Evolutionary conservation across 257 asterid species (phyloP).

Genomic region (Echium plantagineum): DNA sequence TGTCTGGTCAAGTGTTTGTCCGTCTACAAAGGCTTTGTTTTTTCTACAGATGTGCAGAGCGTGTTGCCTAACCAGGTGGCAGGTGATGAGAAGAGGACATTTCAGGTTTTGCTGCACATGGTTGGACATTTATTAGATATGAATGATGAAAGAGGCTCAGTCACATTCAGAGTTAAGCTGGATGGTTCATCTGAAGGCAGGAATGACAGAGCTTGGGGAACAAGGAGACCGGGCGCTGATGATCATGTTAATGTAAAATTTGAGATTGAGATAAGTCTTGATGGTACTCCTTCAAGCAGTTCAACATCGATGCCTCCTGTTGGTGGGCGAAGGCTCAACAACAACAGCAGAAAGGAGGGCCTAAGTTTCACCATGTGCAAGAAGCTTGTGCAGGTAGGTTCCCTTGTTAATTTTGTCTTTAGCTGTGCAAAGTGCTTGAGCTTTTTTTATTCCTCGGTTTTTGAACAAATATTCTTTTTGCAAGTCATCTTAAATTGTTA

Average conservation of each 20-base stretch:
- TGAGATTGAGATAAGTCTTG: slow-evolving; percentile 19
- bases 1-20: slow-evolving; percentile 21
- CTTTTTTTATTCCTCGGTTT: neutral
- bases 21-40: slow-evolving; percentile 15
- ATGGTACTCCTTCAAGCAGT: slow-evolving; percentile 12
- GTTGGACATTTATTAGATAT: slow-evolving; percentile 17
- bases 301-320: slow-evolving; percentile 10
- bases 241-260: slow-evolving; percentile 17
- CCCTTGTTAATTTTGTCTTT: neutral
- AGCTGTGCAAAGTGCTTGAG: neutral
- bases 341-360: slow-evolving; percentile 16
- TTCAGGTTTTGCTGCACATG: slow-evolving; percentile 23
- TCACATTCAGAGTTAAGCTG: slow-evolving; percentile 14
- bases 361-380: slow-evolving; percentile 24
- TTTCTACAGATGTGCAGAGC: slow-evolving; percentile 14
- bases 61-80: slow-evolving; percentile 22
- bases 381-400: slow-evolving; percentile 25
- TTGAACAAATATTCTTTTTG: neutral
- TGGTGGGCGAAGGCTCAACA: slow-evolving; percentile 17
- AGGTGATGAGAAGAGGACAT: slow-evolving; percentile 22
- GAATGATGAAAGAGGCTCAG: slow-evolving; percentile 15
- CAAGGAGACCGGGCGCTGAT: slow-evolving; percentile 14
- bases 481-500: neutral
- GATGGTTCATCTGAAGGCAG: slow-evolving; percentile 12
- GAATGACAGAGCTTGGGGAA: slow-evolving; percentile 16